phyloP scores from a whole-genome alignment of 2,329 filamentous ascomycete species.

The Lasiodiplodia gonubiensis region DNA sequence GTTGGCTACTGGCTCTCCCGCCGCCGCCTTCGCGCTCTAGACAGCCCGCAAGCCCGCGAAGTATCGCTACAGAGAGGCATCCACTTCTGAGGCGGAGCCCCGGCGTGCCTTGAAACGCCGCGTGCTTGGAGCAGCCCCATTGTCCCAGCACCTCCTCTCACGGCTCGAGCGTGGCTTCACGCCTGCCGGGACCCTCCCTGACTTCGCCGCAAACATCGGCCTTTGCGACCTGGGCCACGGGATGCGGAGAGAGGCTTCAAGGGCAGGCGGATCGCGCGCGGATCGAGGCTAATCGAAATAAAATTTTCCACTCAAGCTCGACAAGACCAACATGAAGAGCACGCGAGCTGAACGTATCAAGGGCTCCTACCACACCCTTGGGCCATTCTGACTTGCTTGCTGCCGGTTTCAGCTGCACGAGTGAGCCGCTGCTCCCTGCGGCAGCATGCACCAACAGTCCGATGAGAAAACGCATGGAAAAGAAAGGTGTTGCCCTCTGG shows the following conservation, averaged over 20 bases:
- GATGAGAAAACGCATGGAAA: not conserved
- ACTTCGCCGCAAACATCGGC: not conserved
- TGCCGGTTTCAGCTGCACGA: slow-evolving; percentile 17
- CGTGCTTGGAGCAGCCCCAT: not conserved
- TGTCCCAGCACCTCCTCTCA: not conserved
- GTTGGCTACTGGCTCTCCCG: slow-evolving; percentile 2
- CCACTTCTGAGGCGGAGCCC: slow-evolving; percentile 24
- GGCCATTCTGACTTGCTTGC: slow-evolving; percentile 1
- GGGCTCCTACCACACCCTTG: not conserved
- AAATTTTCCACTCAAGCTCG: slow-evolving; percentile 15
- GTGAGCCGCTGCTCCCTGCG: not conserved
- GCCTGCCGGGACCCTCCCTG: slow-evolving; percentile 1
- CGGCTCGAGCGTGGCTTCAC: slow-evolving; percentile 8
- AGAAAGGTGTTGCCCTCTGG: not conserved
- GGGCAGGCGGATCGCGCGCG: not conserved
- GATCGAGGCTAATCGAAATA: slow-evolving; percentile 6
- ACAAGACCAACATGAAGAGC: not conserved
- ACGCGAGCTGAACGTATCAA: slow-evolving; percentile 1
- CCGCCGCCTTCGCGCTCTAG: too few relatives aligned
- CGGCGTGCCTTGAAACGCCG: slow-evolving; percentile 24
- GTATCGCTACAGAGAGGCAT: slow-evolving; percentile 1
- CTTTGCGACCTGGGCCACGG: slow-evolving; percentile 8
- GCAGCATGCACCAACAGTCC: not conserved
- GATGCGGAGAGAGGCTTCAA: not conserved
- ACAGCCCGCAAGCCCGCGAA: not conserved